Evolutionary conservation across 2,329 filamentous ascomycete species (phyloP).

Genomic region (Colletotrichum sp.): DNA sequence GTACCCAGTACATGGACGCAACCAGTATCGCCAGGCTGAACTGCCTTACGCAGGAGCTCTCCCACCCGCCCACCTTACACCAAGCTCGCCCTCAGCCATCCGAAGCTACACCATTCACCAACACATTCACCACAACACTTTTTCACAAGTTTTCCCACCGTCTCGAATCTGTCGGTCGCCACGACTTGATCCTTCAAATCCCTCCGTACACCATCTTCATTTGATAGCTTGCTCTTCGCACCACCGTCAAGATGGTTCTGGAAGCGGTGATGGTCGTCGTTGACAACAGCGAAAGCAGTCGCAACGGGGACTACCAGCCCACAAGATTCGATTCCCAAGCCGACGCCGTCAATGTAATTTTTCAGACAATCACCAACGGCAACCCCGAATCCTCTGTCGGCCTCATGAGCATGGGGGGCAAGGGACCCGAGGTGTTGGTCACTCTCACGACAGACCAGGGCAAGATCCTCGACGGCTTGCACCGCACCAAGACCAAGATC

Average conservation of each 20-base stretch:
- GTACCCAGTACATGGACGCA: constrained; percentile 10
- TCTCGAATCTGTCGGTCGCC: background rate
- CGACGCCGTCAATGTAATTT: constrained; percentile 93
- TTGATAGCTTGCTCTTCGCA: constrained; percentile 5
- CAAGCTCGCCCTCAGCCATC: constrained; percentile 28
- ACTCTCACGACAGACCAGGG: constrained; percentile 96
- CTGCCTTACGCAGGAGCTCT: constrained; percentile 43
- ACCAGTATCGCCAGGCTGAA: constrained; percentile 45
- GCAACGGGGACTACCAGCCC: constrained; percentile 92
- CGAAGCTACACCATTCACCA: constrained; percentile 16
- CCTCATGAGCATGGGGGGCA: constrained; percentile 98
- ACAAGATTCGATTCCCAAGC: constrained; percentile 96
- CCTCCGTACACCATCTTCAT: background rate
- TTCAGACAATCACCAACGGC: constrained; percentile 91
- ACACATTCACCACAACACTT: background rate
- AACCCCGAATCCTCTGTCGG: constrained; percentile 98
- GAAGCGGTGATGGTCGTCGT: constrained; percentile 99
- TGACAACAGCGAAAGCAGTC: constrained; percentile 98
- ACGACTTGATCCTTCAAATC: background rate
- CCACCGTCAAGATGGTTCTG: constrained; percentile 82
- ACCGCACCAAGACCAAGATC: constrained; percentile 90
- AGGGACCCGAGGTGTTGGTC: constrained; percentile 95
- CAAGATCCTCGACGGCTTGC: constrained; percentile 90
- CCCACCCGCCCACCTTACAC: constrained; percentile 22
- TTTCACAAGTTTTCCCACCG: background rate